phyloP scores from a whole-genome alignment of 345 rosid species.

The Camelina neglecta region DNA sequence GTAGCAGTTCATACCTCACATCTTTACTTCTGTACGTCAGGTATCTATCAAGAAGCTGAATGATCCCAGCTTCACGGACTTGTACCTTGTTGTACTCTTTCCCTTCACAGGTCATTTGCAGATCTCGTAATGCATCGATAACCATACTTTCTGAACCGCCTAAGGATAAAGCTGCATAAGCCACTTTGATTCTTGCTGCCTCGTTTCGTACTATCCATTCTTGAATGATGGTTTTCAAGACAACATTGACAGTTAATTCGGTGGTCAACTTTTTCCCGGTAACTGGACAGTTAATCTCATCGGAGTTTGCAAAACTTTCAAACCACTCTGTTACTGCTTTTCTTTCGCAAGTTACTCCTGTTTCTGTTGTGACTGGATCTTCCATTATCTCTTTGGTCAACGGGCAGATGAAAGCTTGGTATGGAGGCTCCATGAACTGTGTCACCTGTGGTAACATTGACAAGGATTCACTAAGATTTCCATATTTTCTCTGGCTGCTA shows the following conservation, averaged over 20 bases:
- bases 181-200: conserved; percentile 66
- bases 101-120: conserved; percentile 64
- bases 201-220: conserved; percentile 89
- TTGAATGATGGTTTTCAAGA: conserved; percentile 72
- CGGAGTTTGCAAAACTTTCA: conserved; percentile 45
- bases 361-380: conserved; percentile 84
- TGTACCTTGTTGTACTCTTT: conserved; percentile 56
- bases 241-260: conserved; percentile 55
- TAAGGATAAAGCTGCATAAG: conserved; percentile 67
- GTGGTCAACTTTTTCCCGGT: conserved; percentile 63
- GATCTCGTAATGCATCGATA: conserved; percentile 66
- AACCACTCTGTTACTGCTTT: conserved; percentile 72
- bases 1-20: conserved; percentile 65
- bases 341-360: conserved; percentile 81
- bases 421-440: conserved; percentile 71
- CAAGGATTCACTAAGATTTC: conserved; percentile 45
- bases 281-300: conserved; percentile 63
- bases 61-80: conserved; percentile 58
- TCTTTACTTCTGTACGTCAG: conserved; percentile 55
- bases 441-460: conserved; percentile 52
- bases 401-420: conserved; percentile 82
- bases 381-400: conserved; percentile 80
- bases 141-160: conserved; percentile 75
- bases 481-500: conserved; percentile 48
- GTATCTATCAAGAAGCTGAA: conserved; percentile 63